phyloP scores from a whole-genome alignment of 441 rosid genomes.

The Populus hybrid region DNA sequence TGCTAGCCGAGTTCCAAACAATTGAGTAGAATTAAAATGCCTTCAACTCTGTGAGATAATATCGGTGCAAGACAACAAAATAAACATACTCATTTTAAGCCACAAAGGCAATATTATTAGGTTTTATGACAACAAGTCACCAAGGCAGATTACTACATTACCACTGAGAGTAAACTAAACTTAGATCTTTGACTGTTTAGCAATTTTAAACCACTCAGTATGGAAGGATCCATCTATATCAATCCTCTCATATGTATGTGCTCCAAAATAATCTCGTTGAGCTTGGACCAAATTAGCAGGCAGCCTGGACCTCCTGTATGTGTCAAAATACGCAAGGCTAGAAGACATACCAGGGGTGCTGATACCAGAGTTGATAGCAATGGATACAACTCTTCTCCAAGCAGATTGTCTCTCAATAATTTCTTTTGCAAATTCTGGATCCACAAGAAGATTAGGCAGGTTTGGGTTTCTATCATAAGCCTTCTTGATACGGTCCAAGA shows the following conservation, averaged over 20 bases:
- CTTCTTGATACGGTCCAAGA: slow-evolving; percentile 72
- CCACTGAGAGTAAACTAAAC: background rate
- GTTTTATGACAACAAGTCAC: slow-evolving; percentile 2
- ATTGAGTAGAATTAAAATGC: background rate
- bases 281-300: slow-evolving; percentile 79
- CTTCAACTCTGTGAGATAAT: slow-evolving; percentile 11
- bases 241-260: slow-evolving; percentile 70
- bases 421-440: slow-evolving; percentile 70
- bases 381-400: slow-evolving; percentile 75
- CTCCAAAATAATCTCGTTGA: slow-evolving; percentile 78
- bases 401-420: slow-evolving; percentile 81
- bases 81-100: slow-evolving; percentile 3
- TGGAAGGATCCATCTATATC: slow-evolving; percentile 36
- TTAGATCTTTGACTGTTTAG: slow-evolving; percentile 27
- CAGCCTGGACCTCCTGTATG: slow-evolving; percentile 64
- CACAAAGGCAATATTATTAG: slow-evolving; percentile 19
- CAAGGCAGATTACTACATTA: slow-evolving; percentile 8
- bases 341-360: slow-evolving; percentile 83
- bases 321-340: slow-evolving; percentile 70
- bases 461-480: slow-evolving; percentile 71
- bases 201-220: too few species aligned
- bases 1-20: background rate
- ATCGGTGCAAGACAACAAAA: slow-evolving; percentile 3
- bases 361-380: slow-evolving; percentile 68
- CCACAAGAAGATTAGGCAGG: slow-evolving; percentile 66